These are phyloP conservation scores for Cytospora paraplurivora DNA, from an alignment of 2,329 filamentous ascomycete species.

Conservation along the genomic window DNA sequence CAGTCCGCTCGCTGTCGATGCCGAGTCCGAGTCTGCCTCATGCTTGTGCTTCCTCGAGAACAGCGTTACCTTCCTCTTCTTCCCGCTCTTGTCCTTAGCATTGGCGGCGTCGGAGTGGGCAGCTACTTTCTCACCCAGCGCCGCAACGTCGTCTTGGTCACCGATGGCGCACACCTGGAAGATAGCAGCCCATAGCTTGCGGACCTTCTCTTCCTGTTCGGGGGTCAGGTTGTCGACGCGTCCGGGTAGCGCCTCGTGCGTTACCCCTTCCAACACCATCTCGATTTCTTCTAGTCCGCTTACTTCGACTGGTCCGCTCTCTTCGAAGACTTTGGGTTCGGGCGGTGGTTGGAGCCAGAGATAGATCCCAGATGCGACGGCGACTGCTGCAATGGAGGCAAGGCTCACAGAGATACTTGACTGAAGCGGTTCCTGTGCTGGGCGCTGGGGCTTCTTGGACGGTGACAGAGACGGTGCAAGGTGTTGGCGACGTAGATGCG, in stretches of 20 bases:
- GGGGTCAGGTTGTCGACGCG: conserved; percentile 84
- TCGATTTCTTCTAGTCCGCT: conserved; percentile 15
- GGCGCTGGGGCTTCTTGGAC: background rate
- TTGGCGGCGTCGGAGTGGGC: conserved; percentile 33
- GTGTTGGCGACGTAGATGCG: background rate
- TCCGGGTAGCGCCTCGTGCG: conserved; percentile 59
- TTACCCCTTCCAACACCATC: conserved; percentile 30
- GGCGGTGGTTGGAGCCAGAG: background rate
- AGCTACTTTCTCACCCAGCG: conserved; percentile 37
- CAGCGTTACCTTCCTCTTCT: conserved; percentile 72
- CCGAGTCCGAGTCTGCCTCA: conserved; percentile 45
- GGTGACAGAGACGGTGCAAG: background rate
- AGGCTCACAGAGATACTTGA: conserved; percentile 18
- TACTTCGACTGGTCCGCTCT: background rate
- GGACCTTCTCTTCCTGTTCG: conserved; percentile 86
- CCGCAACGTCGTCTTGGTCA: conserved; percentile 38
- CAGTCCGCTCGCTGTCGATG: conserved; percentile 40
- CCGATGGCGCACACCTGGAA: conserved; percentile 74
- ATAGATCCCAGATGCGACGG: conserved; percentile 14
- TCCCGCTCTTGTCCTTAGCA: conserved; percentile 56
- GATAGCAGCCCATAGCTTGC: conserved; percentile 79
- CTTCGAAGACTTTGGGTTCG: background rate
- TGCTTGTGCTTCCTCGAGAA: conserved; percentile 68
- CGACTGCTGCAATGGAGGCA: conserved; percentile 15
- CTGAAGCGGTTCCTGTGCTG: conserved; percentile 12